Conservation (phyloP, 78 protist genomes). For the Dictyostelium capitatum region DNA sequence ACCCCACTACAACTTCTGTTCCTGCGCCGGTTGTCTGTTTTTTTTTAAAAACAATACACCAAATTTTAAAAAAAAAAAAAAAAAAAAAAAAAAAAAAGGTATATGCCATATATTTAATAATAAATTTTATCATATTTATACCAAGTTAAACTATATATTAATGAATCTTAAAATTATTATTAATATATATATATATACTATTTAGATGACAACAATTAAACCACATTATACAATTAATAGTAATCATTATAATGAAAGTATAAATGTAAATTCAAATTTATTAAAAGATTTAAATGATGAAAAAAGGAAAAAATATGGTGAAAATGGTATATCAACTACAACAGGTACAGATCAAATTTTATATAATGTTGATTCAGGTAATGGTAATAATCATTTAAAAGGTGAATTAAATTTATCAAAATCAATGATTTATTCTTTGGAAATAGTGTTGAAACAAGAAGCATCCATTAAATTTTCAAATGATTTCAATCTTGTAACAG, state of each 20-base stretch:
- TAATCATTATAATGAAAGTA: constrained; percentile 3
- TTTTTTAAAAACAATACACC: too few relatives aligned
- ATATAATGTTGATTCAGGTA: not conserved
- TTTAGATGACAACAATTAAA: not conserved
- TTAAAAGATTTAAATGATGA: constrained; percentile 27
- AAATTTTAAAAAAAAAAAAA: not conserved
- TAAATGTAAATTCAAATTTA: not conserved
- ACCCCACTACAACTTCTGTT: too few relatives aligned
- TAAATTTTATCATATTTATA: too few relatives aligned
- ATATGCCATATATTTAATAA: too few relatives aligned
- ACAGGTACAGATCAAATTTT: not conserved
- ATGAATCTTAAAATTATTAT: too few relatives aligned
- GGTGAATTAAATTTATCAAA: constrained; percentile 9
- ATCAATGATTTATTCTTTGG: not conserved
- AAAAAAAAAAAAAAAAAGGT: not conserved
- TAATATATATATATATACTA: too few relatives aligned
- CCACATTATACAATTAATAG: constrained; percentile 10
- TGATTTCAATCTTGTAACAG: constrained; percentile 8
- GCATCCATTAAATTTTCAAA: not conserved
- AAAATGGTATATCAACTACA: not conserved
- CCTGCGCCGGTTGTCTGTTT: too few relatives aligned
- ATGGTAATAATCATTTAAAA: not conserved
- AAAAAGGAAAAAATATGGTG: not conserved
- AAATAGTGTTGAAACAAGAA: not conserved
- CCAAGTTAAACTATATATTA: too few relatives aligned